phyloP scores from a whole-genome alignment of 306 rosid genomes.

The Delonix regia region DNA sequence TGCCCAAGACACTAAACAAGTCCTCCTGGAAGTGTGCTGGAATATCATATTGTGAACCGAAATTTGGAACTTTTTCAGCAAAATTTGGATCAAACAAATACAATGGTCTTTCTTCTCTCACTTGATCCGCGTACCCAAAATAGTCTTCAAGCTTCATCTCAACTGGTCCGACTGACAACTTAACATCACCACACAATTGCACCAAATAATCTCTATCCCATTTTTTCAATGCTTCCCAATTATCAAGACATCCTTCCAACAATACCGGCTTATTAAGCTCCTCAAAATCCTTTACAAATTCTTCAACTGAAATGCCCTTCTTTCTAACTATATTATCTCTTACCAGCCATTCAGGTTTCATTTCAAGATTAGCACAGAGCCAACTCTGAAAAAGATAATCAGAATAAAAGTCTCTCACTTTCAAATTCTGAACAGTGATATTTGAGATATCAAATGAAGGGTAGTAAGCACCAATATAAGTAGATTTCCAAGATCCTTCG shows the following conservation, averaged over 20 bases:
- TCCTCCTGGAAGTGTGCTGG: conserved; percentile 82
- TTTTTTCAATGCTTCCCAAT: conserved; percentile 75
- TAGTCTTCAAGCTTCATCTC: conserved; percentile 83
- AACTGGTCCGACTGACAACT: conserved; percentile 79
- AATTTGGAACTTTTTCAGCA: conserved; percentile 74
- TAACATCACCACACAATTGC: conserved; percentile 62
- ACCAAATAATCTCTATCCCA: conserved; percentile 90
- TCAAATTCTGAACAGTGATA: conserved; percentile 40
- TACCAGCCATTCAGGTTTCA: conserved; percentile 88
- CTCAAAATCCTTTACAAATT: conserved; percentile 70
- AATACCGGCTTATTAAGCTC: conserved; percentile 81
- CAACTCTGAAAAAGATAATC: conserved; percentile 96
- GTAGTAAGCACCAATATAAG: conserved; percentile 60
- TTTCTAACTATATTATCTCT: conserved; percentile 74
- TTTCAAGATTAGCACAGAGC: conserved; percentile 96
- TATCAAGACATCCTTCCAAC: conserved; percentile 86
- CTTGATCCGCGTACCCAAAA: conserved; percentile 73
- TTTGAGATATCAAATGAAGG: conserved; percentile 50
- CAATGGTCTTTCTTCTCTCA: conserved; percentile 83
- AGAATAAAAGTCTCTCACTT: conserved; percentile 87
- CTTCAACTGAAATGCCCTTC: conserved; percentile 82
- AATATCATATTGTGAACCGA: conserved; percentile 76
- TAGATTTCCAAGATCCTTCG: conserved; percentile 73
- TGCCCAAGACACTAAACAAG: conserved; percentile 75
- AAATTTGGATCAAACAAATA: conserved; percentile 89